phyloP scores from a whole-genome alignment of 148 eudicot species.

The Nyssa sinensis region DNA sequence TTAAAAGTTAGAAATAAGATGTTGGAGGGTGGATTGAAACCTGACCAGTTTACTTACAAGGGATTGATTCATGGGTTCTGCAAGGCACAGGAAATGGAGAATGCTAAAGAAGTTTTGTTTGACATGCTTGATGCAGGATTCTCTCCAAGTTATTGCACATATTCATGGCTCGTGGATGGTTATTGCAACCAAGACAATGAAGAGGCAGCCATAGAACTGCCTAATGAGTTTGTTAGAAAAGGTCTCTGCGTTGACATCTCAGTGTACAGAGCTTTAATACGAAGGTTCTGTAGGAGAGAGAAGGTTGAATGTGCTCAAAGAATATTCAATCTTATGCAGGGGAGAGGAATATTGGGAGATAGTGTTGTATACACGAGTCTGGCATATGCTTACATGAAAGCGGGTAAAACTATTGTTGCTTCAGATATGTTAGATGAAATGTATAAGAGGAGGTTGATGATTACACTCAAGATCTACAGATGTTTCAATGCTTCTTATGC shows the following conservation, averaged over 20 bases:
- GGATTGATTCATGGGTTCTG: constrained; percentile 88
- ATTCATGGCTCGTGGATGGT: constrained; percentile 82
- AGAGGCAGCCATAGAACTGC: constrained; percentile 52
- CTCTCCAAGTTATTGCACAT: constrained; percentile 65
- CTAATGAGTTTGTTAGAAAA: constrained; percentile 47
- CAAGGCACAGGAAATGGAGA: constrained; percentile 45
- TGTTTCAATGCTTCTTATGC: constrained; percentile 62
- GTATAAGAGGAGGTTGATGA: constrained; percentile 64
- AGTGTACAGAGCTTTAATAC: constrained; percentile 74
- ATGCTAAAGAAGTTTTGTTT: constrained; percentile 62
- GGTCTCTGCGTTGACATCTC: constrained; percentile 63
- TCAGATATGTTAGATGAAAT: constrained; percentile 70
- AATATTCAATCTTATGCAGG: constrained; percentile 53
- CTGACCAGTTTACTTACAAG: constrained; percentile 64
- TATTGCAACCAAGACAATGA: constrained; percentile 56
- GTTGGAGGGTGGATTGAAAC: constrained; percentile 69
- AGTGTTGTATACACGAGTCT: constrained; percentile 61
- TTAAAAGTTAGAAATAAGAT: constrained; percentile 61
- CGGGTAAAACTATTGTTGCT: constrained; percentile 42
- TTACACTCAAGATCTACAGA: constrained; percentile 59
- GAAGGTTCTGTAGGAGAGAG: constrained; percentile 71
- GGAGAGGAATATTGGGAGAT: constrained; percentile 74
- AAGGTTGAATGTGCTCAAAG: constrained; percentile 60
- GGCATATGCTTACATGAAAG: constrained; percentile 65
- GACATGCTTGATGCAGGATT: constrained; percentile 70